Conservation (phyloP, 2,329 filamentous ascomycete species). For the Aspergillus sergii region DNA sequence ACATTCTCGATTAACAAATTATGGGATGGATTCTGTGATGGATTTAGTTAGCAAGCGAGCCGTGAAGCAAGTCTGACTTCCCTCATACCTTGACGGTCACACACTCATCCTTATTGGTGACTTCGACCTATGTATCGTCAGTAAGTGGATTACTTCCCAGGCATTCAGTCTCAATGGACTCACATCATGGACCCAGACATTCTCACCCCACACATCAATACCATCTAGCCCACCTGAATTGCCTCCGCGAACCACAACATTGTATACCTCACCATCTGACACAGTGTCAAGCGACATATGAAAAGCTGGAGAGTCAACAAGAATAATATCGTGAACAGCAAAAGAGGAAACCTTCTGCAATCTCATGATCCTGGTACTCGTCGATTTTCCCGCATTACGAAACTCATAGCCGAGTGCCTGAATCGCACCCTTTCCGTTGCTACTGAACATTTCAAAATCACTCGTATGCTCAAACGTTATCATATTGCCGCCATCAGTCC, state of each 20-base stretch:
- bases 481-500: conserved; percentile 56
- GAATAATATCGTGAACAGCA: conserved; percentile 54
- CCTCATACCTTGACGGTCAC: conserved; percentile 55
- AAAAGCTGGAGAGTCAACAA: conserved; percentile 55
- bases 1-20: conserved; percentile 62
- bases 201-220: conserved; percentile 57
- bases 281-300: conserved; percentile 56
- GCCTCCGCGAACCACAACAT: conserved; percentile 57
- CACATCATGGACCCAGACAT: conserved; percentile 61
- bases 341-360: conserved; percentile 46
- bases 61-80: neutral
- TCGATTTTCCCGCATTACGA: conserved; percentile 7
- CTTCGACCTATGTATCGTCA: conserved; percentile 45
- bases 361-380: conserved; percentile 39
- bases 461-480: conserved; percentile 52
- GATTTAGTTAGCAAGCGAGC: neutral
- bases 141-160: too few relatives aligned
- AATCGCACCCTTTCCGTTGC: conserved; percentile 54
- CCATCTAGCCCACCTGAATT: conserved; percentile 59
- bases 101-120: conserved; percentile 66
- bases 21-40: conserved; percentile 47
- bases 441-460: conserved; percentile 59
- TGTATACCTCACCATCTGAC: conserved; percentile 57
- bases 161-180: conserved; percentile 2
- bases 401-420: conserved; percentile 57